Base-by-base conservation (phyloP, 139 green algal species). In the Chlamydomonas incerta region DNA sequence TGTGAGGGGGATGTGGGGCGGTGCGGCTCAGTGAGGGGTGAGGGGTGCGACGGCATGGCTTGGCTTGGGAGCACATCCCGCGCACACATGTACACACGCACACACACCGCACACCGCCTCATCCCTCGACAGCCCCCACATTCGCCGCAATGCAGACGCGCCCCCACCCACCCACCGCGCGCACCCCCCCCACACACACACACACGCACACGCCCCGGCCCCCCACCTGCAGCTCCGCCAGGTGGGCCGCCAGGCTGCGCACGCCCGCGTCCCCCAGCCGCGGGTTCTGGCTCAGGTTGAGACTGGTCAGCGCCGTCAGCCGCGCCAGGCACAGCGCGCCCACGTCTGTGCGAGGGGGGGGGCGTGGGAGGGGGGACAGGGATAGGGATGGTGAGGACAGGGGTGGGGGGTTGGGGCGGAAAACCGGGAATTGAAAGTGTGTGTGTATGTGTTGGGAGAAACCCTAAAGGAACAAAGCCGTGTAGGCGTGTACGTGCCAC, bases 231-330 rank as follows among this genome's bases (percentile, higher is more conserved):
- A 82, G 57, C 21, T 83, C 77, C 3, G 5, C 14, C 29, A 83
- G 65, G n/a, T 37, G 46, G 33, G 1, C 41, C 41, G 77, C 77
- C 63, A 83, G 63, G 29, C 41, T 35, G 24, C 50, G 46, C 63
- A 74, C 77, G 28, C 77, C 77, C 41, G 63, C 33, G 77, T 83
- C 77, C 29, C 77, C 77, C 77, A 83, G 62, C 37, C 77, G 63
- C 23, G 77, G 29, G 63, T 83, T 83, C 63, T 83, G 77, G 18
- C 62, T 74, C 2, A 88, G 74, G 52, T 81, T 84, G 74, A 88
- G 83, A 28, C 35, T 85, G 34, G 83, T 84, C 24, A 88, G 83
- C 17, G 73, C 74, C 6, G 74, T 35, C 28, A 88, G 65, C 4
- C 68, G 80, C 37, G 83, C 83, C 66, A 88, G 83, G 52, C 68